These are phyloP conservation scores for Apiotrichum mycotoxinovorans DNA, from an alignment of 1,284 basidiomycete genomes.

Conservation along the genomic window DNA sequence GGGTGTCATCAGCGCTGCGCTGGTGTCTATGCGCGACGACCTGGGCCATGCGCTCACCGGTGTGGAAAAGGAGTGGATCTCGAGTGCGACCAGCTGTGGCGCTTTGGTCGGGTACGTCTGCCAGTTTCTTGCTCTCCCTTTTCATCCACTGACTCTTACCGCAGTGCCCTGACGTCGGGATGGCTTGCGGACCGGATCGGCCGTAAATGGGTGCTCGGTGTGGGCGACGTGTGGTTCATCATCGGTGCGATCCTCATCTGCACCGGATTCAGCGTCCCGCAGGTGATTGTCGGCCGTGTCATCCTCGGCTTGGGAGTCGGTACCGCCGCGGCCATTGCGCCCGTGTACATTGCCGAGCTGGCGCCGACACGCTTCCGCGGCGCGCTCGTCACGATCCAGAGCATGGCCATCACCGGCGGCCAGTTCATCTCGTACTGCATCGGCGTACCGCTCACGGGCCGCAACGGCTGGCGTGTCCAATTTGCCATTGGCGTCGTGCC, in stretches of 20 bases:
- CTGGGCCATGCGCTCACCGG: conserved; percentile 62
- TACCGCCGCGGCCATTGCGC: conserved; percentile 43
- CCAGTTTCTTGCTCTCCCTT: too few relatives aligned
- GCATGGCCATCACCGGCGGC: conserved; percentile 46
- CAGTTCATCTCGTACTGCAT: conserved; percentile 46
- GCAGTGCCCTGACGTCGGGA: conserved; percentile 48
- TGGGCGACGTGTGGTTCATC: conserved; percentile 70
- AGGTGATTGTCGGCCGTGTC: conserved; percentile 44
- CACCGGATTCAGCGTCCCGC: conserved; percentile 39
- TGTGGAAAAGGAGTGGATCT: conserved; percentile 74
- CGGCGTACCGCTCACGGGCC: conserved; percentile 44
- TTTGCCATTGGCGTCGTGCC: conserved; percentile 48
- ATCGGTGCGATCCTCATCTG: conserved; percentile 48
- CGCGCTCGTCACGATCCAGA: conserved; percentile 47
- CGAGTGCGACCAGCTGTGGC: conserved; percentile 69
- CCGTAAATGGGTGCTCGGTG: conserved; percentile 58
- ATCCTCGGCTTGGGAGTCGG: conserved; percentile 50
- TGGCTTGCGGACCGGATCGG: conserved; percentile 45
- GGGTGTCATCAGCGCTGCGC: conserved; percentile 53
- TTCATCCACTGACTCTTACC: conserved; percentile 56
- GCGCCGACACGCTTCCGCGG: conserved; percentile 48
- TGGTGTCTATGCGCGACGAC: conserved; percentile 68
- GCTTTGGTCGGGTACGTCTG: conserved; percentile 60
- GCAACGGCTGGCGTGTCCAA: conserved; percentile 28
- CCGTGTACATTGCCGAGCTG: conserved; percentile 49